phyloP scores from a whole-genome alignment of 2,329 filamentous ascomycete species.

The Apiospora hydei region DNA sequence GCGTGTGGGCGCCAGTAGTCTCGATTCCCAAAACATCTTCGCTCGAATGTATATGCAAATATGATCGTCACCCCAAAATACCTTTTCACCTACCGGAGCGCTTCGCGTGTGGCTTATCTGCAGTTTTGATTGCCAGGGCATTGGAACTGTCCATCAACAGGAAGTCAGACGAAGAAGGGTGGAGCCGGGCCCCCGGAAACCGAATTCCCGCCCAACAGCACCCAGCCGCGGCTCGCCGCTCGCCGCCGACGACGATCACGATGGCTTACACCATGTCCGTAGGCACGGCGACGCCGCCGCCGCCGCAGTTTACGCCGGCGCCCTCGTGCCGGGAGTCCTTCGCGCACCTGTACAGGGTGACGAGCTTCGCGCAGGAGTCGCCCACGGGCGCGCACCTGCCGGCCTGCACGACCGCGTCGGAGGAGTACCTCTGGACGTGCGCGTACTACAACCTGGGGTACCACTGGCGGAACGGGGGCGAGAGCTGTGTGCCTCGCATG shows the following conservation, averaged over 20 bases:
- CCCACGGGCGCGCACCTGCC: not conserved
- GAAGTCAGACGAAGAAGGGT: not conserved
- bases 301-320: not conserved
- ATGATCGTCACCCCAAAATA: not conserved
- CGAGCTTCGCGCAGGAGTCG: not conserved
- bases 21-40: not conserved
- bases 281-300: not conserved
- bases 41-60: not conserved
- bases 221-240: too few relatives aligned
- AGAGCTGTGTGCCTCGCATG: not conserved
- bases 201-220: too few relatives aligned
- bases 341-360: not conserved
- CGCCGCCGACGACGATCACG: too few relatives aligned
- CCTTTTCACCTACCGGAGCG: not conserved
- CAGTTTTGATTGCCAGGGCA: not conserved
- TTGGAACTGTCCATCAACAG: not conserved
- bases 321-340: not conserved
- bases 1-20: not conserved
- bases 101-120: not conserved
- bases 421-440: not conserved
- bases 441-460: not conserved
- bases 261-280: conserved; percentile 13
- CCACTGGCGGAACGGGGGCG: too few relatives aligned
- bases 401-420: not conserved
- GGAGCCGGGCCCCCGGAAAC: too few relatives aligned